A percentile compares a stretch with the other conserved stretches of the same genome.
These are phyloP conservation scores for Trichoderma brevicompactum DNA, from an alignment of 2,329 filamentous ascomycete species.

Conservation along the genomic window DNA sequence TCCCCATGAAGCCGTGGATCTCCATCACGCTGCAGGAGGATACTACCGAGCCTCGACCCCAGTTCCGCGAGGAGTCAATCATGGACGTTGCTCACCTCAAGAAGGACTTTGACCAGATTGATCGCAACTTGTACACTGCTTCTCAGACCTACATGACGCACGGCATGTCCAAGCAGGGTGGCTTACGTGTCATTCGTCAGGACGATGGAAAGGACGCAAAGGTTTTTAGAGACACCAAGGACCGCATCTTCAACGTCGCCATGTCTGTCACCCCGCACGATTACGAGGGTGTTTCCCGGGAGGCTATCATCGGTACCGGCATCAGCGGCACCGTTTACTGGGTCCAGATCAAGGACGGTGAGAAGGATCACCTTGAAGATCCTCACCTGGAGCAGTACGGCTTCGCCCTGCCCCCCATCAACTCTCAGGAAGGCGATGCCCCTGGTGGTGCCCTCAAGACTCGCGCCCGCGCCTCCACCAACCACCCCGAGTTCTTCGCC, in stretches of 20 bases:
- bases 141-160: conserved; percentile 93
- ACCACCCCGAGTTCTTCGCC: conserved; percentile 91
- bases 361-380: conserved; percentile 79
- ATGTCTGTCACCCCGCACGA: conserved; percentile 71
- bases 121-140: conserved; percentile 88
- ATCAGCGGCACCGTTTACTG: conserved; percentile 98
- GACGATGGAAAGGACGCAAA: conserved; percentile 91
- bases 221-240: conserved; percentile 86
- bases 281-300: conserved; percentile 62
- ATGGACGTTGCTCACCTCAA: conserved; percentile 94
- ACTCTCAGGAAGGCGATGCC: conserved; percentile 84
- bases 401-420: conserved; percentile 86
- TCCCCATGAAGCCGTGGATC: conserved; percentile 96
- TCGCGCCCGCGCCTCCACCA: conserved; percentile 84
- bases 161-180: conserved; percentile 89
- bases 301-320: conserved; percentile 88
- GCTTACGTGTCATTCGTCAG: conserved; percentile 90
- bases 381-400: conserved; percentile 81
- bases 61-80: conserved; percentile 77
- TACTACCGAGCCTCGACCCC: conserved; percentile 59
- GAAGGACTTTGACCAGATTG: conserved; percentile 97
- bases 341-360: conserved; percentile 76
- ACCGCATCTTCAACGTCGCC: conserved; percentile 93
- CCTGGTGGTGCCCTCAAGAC: conserved; percentile 95
- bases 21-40: conserved; percentile 75